phyloP scores from a whole-genome alignment of 2,329 filamentous ascomycete species.

The Macroventuria anomochaeta region DNA sequence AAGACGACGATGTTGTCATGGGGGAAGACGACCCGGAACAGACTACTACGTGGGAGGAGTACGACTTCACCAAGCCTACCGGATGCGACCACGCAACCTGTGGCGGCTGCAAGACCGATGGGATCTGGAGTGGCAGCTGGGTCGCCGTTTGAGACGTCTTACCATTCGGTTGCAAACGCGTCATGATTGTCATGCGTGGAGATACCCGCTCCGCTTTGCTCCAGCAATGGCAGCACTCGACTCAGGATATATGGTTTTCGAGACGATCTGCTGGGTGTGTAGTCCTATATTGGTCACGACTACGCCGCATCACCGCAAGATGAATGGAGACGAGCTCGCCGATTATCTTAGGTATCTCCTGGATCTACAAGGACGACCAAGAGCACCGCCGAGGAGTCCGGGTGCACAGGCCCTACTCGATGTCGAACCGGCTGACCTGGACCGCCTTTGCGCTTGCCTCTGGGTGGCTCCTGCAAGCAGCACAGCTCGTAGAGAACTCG shows the following conservation, averaged over 20 bases:
- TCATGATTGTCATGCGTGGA: neutral
- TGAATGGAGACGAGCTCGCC: neutral
- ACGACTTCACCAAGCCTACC: constrained; percentile 60
- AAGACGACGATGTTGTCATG: constrained; percentile 41
- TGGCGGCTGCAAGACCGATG: constrained; percentile 32
- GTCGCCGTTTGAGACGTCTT: constrained; percentile 65
- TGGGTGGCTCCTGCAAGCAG: neutral
- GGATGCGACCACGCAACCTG: constrained; percentile 51
- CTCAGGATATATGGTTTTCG: too few species aligned
- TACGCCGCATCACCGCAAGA: neutral
- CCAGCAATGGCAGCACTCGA: too few species aligned
- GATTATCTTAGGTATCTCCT: neutral
- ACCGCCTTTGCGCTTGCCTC: neutral
- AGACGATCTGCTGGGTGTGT: too few species aligned
- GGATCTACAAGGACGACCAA: neutral
- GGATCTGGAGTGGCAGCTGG: constrained; percentile 30
- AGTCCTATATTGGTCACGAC: too few species aligned
- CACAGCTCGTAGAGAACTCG: neutral
- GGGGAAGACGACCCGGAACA: constrained; percentile 31
- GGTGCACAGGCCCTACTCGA: neutral
- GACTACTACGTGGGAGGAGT: constrained; percentile 53
- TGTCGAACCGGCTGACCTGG: neutral
- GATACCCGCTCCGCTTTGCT: too few species aligned
- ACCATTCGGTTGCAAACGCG: too few species aligned
- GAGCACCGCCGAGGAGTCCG: too few species aligned